A percentile compares a stretch with the other conserved stretches of the same genome.
phyloP scores from a whole-genome alignment of 352 stramenopile species.

The Globisporangium parvum region DNA sequence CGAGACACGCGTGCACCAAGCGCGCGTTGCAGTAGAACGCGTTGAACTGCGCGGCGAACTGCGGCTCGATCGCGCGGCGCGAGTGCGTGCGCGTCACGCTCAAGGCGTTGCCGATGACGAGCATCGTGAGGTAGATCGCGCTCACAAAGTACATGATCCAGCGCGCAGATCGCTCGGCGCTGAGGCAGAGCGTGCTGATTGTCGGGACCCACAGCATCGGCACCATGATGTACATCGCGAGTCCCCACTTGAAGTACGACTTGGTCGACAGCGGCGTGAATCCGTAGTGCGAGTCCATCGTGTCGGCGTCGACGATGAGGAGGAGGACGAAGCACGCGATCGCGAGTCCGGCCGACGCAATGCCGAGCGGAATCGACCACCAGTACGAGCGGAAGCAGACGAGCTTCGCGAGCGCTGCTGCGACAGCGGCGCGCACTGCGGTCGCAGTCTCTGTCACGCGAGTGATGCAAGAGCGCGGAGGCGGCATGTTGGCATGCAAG shows the following conservation, averaged over 20 bases:
- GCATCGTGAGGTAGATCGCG: neutral
- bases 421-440: neutral
- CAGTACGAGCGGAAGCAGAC: neutral
- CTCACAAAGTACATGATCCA: neutral
- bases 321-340: neutral
- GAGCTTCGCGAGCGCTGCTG: neutral
- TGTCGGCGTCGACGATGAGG: neutral
- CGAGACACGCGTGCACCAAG: neutral
- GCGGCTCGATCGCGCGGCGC: neutral
- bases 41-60: constrained; percentile 4
- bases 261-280: neutral
- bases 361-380: neutral
- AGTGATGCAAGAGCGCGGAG: neutral
- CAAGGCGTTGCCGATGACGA: neutral
- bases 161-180: neutral
- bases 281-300: neutral
- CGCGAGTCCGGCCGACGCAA: neutral
- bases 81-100: neutral
- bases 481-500: neutral
- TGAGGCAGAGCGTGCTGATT: neutral
- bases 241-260: neutral
- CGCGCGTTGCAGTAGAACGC: neutral
- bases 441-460: neutral
- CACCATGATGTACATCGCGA: neutral
- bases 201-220: neutral